phyloP scores from a whole-genome alignment of 768 basidiomycete genomes.

The Neoboletus brunneissimus region DNA sequence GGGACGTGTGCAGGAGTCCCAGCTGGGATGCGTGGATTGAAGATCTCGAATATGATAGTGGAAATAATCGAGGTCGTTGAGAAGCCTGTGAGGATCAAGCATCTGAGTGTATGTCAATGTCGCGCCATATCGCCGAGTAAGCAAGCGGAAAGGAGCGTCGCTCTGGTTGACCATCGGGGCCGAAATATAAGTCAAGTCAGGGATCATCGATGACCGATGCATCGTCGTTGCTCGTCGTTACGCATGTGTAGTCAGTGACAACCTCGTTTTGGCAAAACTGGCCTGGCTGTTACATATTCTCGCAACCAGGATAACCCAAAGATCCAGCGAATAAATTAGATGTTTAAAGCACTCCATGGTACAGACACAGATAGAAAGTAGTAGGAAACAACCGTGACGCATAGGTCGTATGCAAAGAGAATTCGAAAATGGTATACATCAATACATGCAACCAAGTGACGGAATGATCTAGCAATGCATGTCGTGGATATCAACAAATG shows the following conservation, averaged over 20 bases:
- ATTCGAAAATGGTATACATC: constrained; percentile 21
- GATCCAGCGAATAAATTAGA: constrained; percentile 17
- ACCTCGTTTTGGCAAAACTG: background rate
- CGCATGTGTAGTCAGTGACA: background rate
- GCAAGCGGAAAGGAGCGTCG: constrained; percentile 67
- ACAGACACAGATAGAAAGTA: constrained; percentile 15
- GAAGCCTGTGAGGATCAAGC: constrained; percentile 59
- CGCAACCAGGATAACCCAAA: background rate
- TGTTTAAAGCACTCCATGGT: constrained; percentile 6
- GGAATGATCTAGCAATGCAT: constrained; percentile 25
- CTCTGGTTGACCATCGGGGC: constrained; percentile 83
- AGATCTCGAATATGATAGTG: constrained; percentile 63
- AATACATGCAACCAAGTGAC: constrained; percentile 7
- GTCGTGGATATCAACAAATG: constrained; percentile 24
- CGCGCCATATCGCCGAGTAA: constrained; percentile 60
- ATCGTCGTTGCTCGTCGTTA: background rate
- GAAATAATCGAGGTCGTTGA: constrained; percentile 63
- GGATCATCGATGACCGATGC: constrained; percentile 10
- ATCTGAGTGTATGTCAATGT: constrained; percentile 77
- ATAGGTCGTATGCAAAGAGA: background rate
- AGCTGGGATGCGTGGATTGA: constrained; percentile 16
- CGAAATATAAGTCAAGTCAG: constrained; percentile 43
- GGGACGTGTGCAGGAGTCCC: constrained; percentile 36
- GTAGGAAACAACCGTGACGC: background rate
- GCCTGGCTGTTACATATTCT: background rate